Conservation (phyloP, 257 asterid species). For the Ballota nigra region DNA sequence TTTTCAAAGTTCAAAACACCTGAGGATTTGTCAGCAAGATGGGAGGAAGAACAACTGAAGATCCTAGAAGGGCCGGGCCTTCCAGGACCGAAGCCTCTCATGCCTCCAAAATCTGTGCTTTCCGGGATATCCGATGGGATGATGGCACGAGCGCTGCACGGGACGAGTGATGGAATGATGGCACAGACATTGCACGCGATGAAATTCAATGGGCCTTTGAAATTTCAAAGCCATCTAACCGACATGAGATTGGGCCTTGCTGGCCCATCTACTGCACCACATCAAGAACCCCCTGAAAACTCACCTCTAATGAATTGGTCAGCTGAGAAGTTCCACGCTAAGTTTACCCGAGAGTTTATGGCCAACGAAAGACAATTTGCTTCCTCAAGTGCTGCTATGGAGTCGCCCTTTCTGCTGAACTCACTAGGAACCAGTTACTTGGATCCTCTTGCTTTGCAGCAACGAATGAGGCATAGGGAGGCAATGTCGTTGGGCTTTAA, state of each 20-base stretch:
- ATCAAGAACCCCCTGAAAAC: conserved; percentile 42
- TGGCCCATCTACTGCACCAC: conserved; percentile 42
- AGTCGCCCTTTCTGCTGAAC: conserved; percentile 54
- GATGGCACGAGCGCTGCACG: conserved; percentile 55
- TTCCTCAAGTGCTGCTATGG: conserved; percentile 42
- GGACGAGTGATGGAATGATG: conserved; percentile 46
- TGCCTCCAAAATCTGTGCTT: conserved; percentile 49
- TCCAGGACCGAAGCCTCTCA: conserved; percentile 37
- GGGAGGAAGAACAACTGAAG: conserved; percentile 94
- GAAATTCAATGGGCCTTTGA: conserved; percentile 49
- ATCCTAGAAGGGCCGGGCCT: conserved; percentile 60
- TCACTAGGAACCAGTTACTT: conserved; percentile 56
- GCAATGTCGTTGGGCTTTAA: conserved; percentile 42
- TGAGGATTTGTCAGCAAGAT: conserved; percentile 66
- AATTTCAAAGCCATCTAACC: conserved; percentile 61
- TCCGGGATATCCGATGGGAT: conserved; percentile 77
- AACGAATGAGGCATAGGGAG: conserved; percentile 39
- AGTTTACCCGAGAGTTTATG: conserved; percentile 47
- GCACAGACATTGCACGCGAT: conserved; percentile 60
- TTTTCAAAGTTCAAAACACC: conserved; percentile 75
- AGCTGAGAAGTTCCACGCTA: conserved; percentile 41
- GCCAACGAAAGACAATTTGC: conserved; percentile 38
- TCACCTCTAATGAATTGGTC: conserved; percentile 44
- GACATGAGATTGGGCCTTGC: conserved; percentile 88
- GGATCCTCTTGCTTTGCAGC: conserved; percentile 47